These are phyloP conservation scores for Leccinum boreale DNA, from an alignment of 768 basidiomycete genomes.

Conservation along the genomic window DNA sequence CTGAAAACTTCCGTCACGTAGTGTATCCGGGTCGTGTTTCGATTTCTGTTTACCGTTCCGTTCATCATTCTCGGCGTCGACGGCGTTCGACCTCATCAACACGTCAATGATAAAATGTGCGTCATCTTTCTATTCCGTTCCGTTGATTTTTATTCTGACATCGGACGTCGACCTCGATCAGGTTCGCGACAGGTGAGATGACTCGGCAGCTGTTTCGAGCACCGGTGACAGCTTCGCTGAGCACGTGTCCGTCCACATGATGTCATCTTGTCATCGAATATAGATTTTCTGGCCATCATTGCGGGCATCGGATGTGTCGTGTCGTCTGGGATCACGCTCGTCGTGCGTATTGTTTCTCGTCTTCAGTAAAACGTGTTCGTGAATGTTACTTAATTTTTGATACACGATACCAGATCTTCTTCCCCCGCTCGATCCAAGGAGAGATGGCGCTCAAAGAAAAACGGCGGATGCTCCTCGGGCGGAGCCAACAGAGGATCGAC, in stretches of 20 bases:
- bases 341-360: conserved; percentile 39
- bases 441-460: conserved; percentile 58
- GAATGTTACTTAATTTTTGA: not conserved
- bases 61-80: conserved; percentile 66
- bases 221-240: not conserved
- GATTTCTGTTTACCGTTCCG: conserved; percentile 67
- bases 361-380: not conserved
- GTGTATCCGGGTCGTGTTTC: conserved; percentile 70
- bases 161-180: no score
- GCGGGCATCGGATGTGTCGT: conserved; percentile 58
- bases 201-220: not conserved
- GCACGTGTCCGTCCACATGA: not conserved
- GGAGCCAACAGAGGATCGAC: not conserved
- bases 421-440: conserved; percentile 70
- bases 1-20: conserved; percentile 24
- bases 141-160: not conserved
- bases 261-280: not conserved
- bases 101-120: conserved; percentile 62
- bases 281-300: conserved; percentile 59
- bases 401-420: conserved; percentile 58
- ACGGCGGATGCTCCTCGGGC: conserved; percentile 18
- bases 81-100: conserved; percentile 57
- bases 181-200: conserved; percentile 26
- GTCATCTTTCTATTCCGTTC: conserved; percentile 2
- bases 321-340: conserved; percentile 72